These are phyloP conservation scores for Fraxinus floribunda DNA, from an alignment of 305 asterid species.

Conservation along the genomic window DNA sequence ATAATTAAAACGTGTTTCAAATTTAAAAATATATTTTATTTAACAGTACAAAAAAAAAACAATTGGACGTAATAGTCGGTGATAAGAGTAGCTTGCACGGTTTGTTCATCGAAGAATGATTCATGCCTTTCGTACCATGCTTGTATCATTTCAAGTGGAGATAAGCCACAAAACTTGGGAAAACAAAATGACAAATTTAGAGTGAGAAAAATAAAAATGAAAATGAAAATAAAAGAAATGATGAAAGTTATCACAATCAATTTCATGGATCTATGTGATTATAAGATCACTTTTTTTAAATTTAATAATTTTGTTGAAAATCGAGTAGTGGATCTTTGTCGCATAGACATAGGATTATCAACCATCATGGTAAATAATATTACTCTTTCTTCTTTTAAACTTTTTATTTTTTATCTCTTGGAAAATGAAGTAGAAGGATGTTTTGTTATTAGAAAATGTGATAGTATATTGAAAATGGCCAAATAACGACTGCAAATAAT, in stretches of 20 bases:
- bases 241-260: background rate
- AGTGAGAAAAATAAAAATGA: background rate
- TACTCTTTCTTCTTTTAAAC: too few relatives aligned
- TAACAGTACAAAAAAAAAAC: background rate
- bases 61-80: background rate
- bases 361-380: too few relatives aligned
- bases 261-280: too few relatives aligned
- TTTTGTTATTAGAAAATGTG: background rate
- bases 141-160: background rate
- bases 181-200: background rate
- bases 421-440: background rate
- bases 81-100: slow-evolving; percentile 6
- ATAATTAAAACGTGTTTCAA: background rate
- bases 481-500: background rate
- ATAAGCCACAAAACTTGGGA: background rate
- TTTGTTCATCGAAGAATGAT: background rate
- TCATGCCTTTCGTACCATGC: background rate
- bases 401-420: background rate
- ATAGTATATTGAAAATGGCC: background rate
- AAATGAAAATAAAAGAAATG: background rate
- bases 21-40: background rate
- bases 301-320: background rate
- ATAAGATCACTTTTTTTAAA: too few relatives aligned
- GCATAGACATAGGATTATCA: background rate
- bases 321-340: background rate